A percentile compares a stretch with the other conserved stretches of the same genome.
Evolutionary conservation across 768 basidiomycete genomes (phyloP).

Genomic region (Amanita inopinata): DNA sequence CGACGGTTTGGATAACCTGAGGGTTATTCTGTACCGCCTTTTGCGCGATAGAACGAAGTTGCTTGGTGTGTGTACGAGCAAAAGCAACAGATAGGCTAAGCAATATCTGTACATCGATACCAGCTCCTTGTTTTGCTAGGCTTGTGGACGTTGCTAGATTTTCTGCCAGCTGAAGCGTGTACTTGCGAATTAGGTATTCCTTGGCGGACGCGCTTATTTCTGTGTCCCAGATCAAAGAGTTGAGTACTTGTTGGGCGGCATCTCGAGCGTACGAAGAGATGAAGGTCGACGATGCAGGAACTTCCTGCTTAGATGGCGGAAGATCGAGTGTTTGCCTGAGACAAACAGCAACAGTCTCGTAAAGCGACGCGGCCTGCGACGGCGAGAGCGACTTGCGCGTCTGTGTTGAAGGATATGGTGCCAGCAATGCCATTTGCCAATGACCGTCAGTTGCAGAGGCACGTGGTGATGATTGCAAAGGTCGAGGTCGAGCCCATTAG

Average conservation of each 20-base stretch:
- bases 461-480: no score
- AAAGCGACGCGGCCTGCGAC: constrained; percentile 40
- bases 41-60: constrained; percentile 34
- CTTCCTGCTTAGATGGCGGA: constrained; percentile 37
- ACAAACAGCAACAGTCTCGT: constrained; percentile 35
- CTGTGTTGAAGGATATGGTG: constrained; percentile 39
- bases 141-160: constrained; percentile 28
- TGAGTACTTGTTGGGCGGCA: constrained; percentile 39
- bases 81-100: constrained; percentile 58
- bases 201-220: constrained; percentile 18
- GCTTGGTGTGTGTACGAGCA: constrained; percentile 31
- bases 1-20: constrained; percentile 22
- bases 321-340: constrained; percentile 39
- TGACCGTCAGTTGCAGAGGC: no score
- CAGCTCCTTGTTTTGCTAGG: constrained; percentile 16
- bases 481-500: no score
- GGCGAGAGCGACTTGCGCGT: constrained; percentile 39
- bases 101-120: constrained; percentile 43
- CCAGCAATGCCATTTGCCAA: constrained; percentile 4
- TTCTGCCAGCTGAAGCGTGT: constrained; percentile 47
- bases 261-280: constrained; percentile 51
- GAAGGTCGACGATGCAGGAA: constrained; percentile 35
- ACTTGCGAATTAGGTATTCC: constrained; percentile 34
- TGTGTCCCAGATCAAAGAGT: constrained; percentile 50
- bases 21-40: constrained; percentile 26